A percentile compares a stretch with the other conserved stretches of the same genome.
phyloP scores from a whole-genome alignment of 306 rosid genomes.

The Ormosia semicastrata region DNA sequence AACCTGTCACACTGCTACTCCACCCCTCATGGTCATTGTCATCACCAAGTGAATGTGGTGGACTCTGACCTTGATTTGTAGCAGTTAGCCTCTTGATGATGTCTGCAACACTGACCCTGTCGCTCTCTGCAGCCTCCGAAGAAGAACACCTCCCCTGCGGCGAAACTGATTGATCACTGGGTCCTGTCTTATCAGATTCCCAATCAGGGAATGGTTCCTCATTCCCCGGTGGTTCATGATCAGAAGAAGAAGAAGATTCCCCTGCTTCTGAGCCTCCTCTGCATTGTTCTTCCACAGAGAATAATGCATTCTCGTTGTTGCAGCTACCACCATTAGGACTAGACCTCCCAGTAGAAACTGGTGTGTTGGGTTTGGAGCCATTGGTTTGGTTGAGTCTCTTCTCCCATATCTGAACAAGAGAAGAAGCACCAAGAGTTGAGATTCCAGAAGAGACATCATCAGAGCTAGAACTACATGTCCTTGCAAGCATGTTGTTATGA shows the following conservation, averaged over 20 bases:
- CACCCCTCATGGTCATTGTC: conserved; percentile 47
- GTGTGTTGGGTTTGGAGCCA: background rate
- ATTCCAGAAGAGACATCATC: conserved; percentile 25
- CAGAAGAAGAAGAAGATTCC: background rate
- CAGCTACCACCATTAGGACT: background rate
- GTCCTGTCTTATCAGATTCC: conserved; percentile 40
- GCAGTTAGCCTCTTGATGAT: conserved; percentile 62
- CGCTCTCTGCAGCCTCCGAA: conserved; percentile 44
- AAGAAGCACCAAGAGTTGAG: conserved; percentile 64
- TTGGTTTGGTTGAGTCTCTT: conserved; percentile 56
- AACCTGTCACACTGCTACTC: conserved; percentile 20
- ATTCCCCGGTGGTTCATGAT: conserved; percentile 7
- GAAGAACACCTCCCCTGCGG: conserved; percentile 19
- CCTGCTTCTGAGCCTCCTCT: conserved; percentile 29
- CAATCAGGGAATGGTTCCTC: conserved; percentile 47
- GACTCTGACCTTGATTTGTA: conserved; percentile 33
- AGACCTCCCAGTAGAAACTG: background rate
- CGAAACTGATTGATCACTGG: conserved; percentile 33
- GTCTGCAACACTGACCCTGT: conserved; percentile 67
- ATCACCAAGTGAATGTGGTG: background rate
- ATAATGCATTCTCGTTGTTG: conserved; percentile 24
- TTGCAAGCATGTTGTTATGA: background rate
- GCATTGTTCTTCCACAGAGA: conserved; percentile 24
- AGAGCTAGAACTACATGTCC: conserved; percentile 25
- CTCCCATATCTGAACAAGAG: conserved; percentile 93